Evolutionary conservation across 1,284 basidiomycete genomes (phyloP).

Genomic region (Trametes hirsuta): DNA sequence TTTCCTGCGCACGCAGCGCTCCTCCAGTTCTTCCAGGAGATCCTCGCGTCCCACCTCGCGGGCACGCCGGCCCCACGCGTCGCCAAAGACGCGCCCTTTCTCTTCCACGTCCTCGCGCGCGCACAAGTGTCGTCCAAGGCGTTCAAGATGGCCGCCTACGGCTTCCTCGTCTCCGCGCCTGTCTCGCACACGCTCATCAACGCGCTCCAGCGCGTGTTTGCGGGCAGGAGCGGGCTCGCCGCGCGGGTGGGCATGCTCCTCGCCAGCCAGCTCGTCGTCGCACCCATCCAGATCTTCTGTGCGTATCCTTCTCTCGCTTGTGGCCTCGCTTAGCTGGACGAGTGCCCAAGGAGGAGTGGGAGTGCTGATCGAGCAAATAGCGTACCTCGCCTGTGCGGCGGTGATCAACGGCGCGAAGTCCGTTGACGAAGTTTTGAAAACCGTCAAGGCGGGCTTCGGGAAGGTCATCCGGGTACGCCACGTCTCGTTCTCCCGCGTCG

Average conservation of each 20-base stretch:
- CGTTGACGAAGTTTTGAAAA: conserved; percentile 65
- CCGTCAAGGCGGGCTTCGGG: conserved; percentile 77
- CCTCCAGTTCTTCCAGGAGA: conserved; percentile 80
- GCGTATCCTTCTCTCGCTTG: conserved; percentile 32
- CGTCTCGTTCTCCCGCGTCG: background rate
- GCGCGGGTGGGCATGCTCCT: conserved; percentile 78
- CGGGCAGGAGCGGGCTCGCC: conserved; percentile 69
- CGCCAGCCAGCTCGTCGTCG: conserved; percentile 77
- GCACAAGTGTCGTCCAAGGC: conserved; percentile 67
- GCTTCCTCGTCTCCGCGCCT: conserved; percentile 85
- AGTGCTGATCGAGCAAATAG: conserved; percentile 27
- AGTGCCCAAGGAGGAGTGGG: background rate
- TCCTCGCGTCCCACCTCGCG: conserved; percentile 74
- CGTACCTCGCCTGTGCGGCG: conserved; percentile 78
- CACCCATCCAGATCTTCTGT: conserved; percentile 79
- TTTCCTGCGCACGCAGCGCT: conserved; percentile 44
- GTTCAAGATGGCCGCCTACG: conserved; percentile 84
- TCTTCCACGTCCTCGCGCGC: conserved; percentile 56
- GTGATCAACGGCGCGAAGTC: conserved; percentile 83
- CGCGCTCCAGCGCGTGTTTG: conserved; percentile 74
- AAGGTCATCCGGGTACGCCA: conserved; percentile 68
- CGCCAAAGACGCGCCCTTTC: conserved; percentile 55
- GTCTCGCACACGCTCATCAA: conserved; percentile 77
- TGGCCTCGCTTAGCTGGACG: background rate
- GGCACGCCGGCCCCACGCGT: conserved; percentile 54